Evolutionary conservation across 1,284 basidiomycete species (phyloP), one percentile per base, ranked within the genome.

Genomic region (Sphaerobolus stellatus): DNA sequence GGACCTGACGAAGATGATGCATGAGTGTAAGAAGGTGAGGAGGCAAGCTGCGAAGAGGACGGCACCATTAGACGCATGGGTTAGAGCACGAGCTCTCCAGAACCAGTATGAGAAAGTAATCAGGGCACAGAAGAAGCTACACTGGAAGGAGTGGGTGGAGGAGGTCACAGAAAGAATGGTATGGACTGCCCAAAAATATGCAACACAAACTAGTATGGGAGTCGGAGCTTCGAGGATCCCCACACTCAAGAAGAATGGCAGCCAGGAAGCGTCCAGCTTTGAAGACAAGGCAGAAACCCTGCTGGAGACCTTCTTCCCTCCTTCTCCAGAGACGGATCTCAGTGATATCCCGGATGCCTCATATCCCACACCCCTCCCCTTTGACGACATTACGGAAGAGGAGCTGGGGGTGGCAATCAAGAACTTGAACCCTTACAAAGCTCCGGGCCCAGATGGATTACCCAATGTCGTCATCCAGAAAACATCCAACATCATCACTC

Each of bases 121-220:
- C 4, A 13, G 22, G n/a, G 5, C 30, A 2, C 43, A 47, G n/a
- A 58, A 58, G 34, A 8, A 22, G 4, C 29, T 33, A n/a, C 50
- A 55, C 47, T 60, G 56, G 58, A 27, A 55, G 5, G 16, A 45
- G 4, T 60, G 48, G 33, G 20, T 60, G 9, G 56, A 60, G 24
- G 27, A 30, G 22, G 55, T 50, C 14, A 27, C 31, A 3, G 56
- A 45, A 14, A 48, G 52, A 28, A 29, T 36, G 7, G 45, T 59
- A 20, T 59, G 58, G 58, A 45, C n/a, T 3, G 56, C 53, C 6
- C 31, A 52, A 18, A 47, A 46, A 13, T 58, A 56, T 46, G 25
- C 44, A 3, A 34, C 43, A 43, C 25, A 43, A 13, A 9, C 11
- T 3, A 22, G 14, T 5, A 47, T 16, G n/a, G 45, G 43, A 41